These are phyloP conservation scores for Globisporangium lucens DNA, from an alignment of 352 stramenopile genomes.

Conservation along the genomic window DNA sequence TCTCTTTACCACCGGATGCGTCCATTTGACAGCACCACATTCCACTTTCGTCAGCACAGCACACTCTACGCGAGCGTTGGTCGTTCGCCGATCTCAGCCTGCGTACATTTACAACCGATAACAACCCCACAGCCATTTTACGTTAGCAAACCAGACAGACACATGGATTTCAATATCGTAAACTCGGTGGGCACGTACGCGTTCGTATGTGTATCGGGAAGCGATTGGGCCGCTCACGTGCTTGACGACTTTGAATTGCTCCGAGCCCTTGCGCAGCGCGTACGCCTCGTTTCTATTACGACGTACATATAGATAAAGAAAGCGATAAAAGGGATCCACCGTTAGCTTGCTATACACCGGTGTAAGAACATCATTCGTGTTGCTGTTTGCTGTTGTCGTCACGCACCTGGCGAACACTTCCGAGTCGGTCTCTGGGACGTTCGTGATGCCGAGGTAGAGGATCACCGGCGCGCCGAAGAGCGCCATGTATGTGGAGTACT, in stretches of 20 bases:
- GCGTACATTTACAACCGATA: no score
- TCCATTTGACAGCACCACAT: background rate
- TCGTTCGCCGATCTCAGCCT: constrained; percentile 61
- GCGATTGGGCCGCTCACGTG: constrained; percentile 42
- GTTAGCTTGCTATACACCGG: background rate
- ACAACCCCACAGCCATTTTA: no score
- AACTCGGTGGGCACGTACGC: constrained; percentile 18
- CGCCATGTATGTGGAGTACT: constrained; percentile 78
- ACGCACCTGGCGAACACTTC: constrained; percentile 72
- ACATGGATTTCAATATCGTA: no score
- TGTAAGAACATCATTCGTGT: background rate
- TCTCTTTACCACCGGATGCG: background rate
- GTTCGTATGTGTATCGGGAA: constrained; percentile 49
- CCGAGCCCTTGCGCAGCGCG: constrained; percentile 45
- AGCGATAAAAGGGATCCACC: background rate
- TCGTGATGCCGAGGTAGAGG: constrained; percentile 74
- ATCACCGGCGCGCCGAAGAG: constrained; percentile 68
- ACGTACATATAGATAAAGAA: background rate
- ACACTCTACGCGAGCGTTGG: constrained; percentile 43
- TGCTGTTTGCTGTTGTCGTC: background rate
- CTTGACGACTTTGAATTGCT: constrained; percentile 39
- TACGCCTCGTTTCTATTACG: constrained; percentile 51
- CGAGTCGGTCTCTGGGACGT: constrained; percentile 81
- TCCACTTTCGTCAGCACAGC: background rate
- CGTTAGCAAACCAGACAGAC: no score